These are phyloP conservation scores for Albophoma yamanashiensis DNA, from an alignment of 2,329 filamentous ascomycete genomes.

Conservation along the genomic window DNA sequence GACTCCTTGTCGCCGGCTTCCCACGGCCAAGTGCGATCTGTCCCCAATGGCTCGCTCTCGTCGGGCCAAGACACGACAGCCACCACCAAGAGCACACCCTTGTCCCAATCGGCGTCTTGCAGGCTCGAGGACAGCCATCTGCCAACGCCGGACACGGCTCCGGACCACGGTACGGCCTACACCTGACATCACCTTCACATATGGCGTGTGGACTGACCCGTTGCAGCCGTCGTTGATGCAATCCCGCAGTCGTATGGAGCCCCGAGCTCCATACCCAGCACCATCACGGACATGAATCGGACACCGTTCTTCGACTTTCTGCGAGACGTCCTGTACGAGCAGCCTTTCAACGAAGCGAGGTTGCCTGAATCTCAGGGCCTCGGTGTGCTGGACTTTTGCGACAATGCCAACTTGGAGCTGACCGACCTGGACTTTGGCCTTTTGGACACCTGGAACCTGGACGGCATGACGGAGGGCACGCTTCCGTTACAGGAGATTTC, in stretches of 20 bases:
- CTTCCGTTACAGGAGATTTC: constrained; percentile 11
- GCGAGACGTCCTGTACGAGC: constrained; percentile 39
- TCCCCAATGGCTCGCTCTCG: constrained; percentile 3
- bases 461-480: constrained; percentile 16
- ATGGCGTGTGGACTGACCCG: not conserved
- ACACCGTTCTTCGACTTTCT: constrained; percentile 40
- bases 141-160: constrained; percentile 21
- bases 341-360: constrained; percentile 24
- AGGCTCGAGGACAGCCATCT: constrained; percentile 23
- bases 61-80: constrained; percentile 7
- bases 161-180: constrained; percentile 14
- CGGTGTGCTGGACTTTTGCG: constrained; percentile 38
- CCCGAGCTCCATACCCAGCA: not conserved
- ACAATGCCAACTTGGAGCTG: constrained; percentile 37
- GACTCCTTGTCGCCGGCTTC: constrained; percentile 10
- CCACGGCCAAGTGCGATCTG: constrained; percentile 9
- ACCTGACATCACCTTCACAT: not conserved
- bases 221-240: constrained; percentile 4
- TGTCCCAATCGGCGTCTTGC: constrained; percentile 10
- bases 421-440: constrained; percentile 42
- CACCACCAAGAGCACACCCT: constrained; percentile 14
- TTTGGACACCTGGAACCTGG: constrained; percentile 37
- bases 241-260: constrained; percentile 2
- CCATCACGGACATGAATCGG: constrained; percentile 18
- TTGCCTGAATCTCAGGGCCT: constrained; percentile 28